Evolutionary conservation across 108 stramenopile genomes (phyloP).

Genomic region (Chaetoceros tenuissimus): DNA sequence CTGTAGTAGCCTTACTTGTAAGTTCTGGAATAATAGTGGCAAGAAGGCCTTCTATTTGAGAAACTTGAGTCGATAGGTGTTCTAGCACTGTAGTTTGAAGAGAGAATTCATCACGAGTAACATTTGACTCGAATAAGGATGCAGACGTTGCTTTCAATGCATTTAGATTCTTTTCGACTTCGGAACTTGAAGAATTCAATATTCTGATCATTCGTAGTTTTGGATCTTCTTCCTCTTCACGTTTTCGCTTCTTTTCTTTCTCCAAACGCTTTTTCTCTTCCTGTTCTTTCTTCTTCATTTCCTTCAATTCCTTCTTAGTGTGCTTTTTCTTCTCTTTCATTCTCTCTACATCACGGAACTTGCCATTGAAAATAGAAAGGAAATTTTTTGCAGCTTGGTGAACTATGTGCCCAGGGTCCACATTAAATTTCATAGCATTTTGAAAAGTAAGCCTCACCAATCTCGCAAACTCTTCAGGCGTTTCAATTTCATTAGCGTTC

Average conservation of each 20-base stretch:
- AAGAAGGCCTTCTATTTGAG: slow-evolving; percentile 50
- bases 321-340: slow-evolving; percentile 34
- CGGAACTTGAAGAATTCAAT: not conserved
- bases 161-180: not conserved
- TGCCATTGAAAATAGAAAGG: slow-evolving; percentile 56
- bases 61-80: slow-evolving; percentile 55
- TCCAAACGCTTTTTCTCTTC: slow-evolving; percentile 38
- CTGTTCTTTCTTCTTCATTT: slow-evolving; percentile 29
- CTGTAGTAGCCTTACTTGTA: not conserved
- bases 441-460: slow-evolving; percentile 85
- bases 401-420: slow-evolving; percentile 78
- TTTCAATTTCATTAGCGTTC: slow-evolving; percentile 56
- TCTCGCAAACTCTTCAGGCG: slow-evolving; percentile 74
- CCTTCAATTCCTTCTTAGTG: slow-evolving; percentile 38
- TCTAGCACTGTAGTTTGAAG: slow-evolving; percentile 57
- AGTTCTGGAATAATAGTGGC: slow-evolving; percentile 28
- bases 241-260: slow-evolving; percentile 52
- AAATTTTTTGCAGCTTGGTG: slow-evolving; percentile 70
- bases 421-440: slow-evolving; percentile 94
- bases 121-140: slow-evolving; percentile 1
- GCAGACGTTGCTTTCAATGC: not conserved
- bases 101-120: slow-evolving; percentile 66
- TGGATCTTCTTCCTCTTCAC: slow-evolving; percentile 35
- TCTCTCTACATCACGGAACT: slow-evolving; percentile 68
- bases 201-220: slow-evolving; percentile 5